phyloP scores from a whole-genome alignment of 2,329 filamentous ascomycete genomes.

The Stemphylium lycopersici region DNA sequence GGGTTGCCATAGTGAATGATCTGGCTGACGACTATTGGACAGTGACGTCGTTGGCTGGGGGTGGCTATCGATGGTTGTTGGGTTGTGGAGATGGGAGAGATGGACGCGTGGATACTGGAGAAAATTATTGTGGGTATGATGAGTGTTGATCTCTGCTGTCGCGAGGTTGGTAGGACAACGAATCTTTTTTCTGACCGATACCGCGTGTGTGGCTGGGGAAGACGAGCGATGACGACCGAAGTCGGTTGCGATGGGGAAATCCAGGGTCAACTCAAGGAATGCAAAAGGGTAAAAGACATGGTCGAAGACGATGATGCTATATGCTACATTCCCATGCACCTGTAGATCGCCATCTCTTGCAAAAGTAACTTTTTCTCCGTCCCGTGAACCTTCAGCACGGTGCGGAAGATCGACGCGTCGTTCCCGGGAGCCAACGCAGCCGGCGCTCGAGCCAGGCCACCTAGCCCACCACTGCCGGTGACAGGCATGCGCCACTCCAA shows the following conservation, averaged over 20 bases:
- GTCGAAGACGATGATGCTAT: background rate
- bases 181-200: background rate
- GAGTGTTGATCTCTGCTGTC: background rate
- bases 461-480: background rate
- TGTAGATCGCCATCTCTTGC: conserved; percentile 3
- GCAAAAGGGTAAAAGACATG: background rate
- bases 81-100: conserved; percentile 1
- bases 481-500: conserved; percentile 21
- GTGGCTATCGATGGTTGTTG: background rate
- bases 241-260: no score
- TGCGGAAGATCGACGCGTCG: conserved; percentile 13
- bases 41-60: background rate
- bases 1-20: conserved; percentile 22
- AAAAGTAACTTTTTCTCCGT: background rate
- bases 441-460: conserved; percentile 12
- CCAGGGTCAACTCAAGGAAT: background rate
- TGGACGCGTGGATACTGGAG: conserved; percentile 13
- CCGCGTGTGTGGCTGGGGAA: background rate
- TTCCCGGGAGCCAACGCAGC: conserved; percentile 4
- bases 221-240: background rate
- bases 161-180: conserved; percentile 10
- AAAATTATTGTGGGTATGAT: conserved; percentile 11
- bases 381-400: no score
- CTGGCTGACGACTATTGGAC: background rate
- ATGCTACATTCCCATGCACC: background rate